Evolutionary conservation across 179 eudicot genomes (phyloP).

Genomic region (Drosera spatulata): DNA sequence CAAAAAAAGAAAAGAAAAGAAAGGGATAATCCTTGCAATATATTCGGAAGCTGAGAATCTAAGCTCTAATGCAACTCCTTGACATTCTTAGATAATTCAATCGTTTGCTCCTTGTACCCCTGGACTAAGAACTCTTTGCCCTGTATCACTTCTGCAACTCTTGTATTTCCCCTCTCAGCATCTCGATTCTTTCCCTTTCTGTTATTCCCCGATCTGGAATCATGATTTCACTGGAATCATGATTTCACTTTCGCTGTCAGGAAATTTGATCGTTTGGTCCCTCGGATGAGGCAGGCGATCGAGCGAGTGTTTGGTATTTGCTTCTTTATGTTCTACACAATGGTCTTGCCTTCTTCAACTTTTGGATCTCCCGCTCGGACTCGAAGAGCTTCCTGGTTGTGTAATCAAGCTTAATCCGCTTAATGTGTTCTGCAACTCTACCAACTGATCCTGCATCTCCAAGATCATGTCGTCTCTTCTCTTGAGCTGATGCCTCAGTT

Average conservation of each 20-base stretch:
- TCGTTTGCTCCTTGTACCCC: too few relatives aligned
- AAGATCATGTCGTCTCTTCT: conserved; percentile 85
- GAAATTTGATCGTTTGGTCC: conserved; percentile 40
- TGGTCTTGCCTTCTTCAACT: conserved; percentile 82
- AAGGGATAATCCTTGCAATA: too few relatives aligned
- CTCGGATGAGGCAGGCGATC: conserved; percentile 26
- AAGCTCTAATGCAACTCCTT: too few relatives aligned
- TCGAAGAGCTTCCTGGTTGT: conserved; percentile 71
- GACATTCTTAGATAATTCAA: too few relatives aligned
- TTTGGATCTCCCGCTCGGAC: conserved; percentile 82
- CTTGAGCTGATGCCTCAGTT: conserved; percentile 87
- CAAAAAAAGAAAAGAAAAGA: too few relatives aligned
- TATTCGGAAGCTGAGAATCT: too few relatives aligned
- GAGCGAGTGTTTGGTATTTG: conserved; percentile 36
- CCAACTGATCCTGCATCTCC: conserved; percentile 95
- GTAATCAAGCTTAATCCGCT: conserved; percentile 51
- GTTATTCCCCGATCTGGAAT: conserved; percentile 31
- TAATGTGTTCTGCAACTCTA: conserved; percentile 67
- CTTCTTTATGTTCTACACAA: conserved; percentile 45
- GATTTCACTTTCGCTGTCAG: conserved; percentile 37
- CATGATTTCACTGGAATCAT: too few relatives aligned
- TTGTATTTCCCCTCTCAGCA: conserved; percentile 66
- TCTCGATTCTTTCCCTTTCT: conserved; percentile 48
- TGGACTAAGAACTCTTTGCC: conserved; percentile 92
- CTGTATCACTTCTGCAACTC: conserved; percentile 75